These are phyloP conservation scores for Aspergillus nanangensis DNA, from an alignment of 495 filamentous ascomycete species.

Conservation along the genomic window DNA sequence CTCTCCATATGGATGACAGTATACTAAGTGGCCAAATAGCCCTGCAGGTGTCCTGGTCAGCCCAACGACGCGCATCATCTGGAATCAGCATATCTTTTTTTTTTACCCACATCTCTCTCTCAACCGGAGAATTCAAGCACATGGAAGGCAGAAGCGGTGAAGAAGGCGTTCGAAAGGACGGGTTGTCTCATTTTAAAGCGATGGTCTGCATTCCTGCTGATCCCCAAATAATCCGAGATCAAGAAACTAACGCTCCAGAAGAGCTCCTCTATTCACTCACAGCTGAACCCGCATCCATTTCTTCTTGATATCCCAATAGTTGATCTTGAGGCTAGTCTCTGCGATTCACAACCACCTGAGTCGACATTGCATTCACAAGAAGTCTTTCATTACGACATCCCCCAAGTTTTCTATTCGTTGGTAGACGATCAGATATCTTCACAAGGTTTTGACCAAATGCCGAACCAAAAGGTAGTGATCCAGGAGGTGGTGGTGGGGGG, in stretches of 20 bases:
- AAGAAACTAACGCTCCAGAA: not conserved
- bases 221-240: slow-evolving; percentile 4
- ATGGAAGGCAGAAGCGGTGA: slow-evolving; percentile 16
- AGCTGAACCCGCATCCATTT: too few relatives aligned
- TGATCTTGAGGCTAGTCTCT: too few relatives aligned
- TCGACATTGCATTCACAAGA: too few relatives aligned
- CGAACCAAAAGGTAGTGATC: slow-evolving; percentile 3
- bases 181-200: slow-evolving; percentile 12
- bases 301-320: too few relatives aligned
- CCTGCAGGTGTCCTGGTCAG: slow-evolving; percentile 27
- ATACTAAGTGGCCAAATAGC: slow-evolving; percentile 11
- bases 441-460: slow-evolving; percentile 1
- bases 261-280: not conserved
- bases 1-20: slow-evolving; percentile 19
- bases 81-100: slow-evolving; percentile 2
- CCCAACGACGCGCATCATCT: slow-evolving; percentile 14
- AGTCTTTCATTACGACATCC: too few relatives aligned
- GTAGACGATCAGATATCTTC: too few relatives aligned
- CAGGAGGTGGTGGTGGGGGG: not conserved
- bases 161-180: not conserved
- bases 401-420: too few relatives aligned
- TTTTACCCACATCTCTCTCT: slow-evolving; percentile 4
- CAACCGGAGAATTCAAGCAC: not conserved
- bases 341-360: too few relatives aligned
- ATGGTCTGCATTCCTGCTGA: slow-evolving; percentile 11